Conservation (phyloP, 768 basidiomycete genomes). For the Kwoniella sp. region DNA sequence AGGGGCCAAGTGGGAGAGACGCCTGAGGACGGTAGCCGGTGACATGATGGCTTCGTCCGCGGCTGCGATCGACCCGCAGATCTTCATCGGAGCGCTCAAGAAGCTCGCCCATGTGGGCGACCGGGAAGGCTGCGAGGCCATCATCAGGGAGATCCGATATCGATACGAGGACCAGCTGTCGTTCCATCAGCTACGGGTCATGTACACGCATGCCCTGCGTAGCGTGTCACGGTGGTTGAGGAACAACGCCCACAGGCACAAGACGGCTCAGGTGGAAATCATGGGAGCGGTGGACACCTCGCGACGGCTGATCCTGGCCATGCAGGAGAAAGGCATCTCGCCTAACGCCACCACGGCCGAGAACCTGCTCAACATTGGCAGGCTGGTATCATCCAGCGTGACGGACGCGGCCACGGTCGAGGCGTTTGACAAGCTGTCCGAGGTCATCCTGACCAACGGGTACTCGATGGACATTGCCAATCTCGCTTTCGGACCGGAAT, state of each 20-base stretch:
- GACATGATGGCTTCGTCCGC: constrained; percentile 11
- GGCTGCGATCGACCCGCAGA: constrained; percentile 1
- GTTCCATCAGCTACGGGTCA: not conserved
- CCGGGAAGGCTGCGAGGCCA: constrained; percentile 12
- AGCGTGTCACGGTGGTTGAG: constrained; percentile 12
- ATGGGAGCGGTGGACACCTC: constrained; percentile 1
- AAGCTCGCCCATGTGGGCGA: constrained; percentile 12
- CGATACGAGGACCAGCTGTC: constrained; percentile 9
- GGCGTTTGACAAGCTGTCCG: constrained; percentile 10
- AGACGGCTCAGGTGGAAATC: constrained; percentile 3
- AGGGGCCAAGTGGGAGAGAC: constrained; percentile 15
- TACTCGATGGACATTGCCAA: constrained; percentile 5
- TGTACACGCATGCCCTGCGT: constrained; percentile 9
- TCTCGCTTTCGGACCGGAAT: not conserved
- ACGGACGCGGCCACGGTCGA: not conserved
- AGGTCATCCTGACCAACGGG: constrained; percentile 9
- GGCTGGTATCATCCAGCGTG: constrained; percentile 1
- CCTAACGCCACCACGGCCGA: constrained; percentile 13
- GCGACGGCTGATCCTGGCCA: constrained; percentile 2
- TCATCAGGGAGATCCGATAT: constrained; percentile 11
- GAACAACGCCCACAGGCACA: constrained; percentile 4
- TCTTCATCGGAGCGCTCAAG: constrained; percentile 2
- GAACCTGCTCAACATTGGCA: constrained; percentile 6
- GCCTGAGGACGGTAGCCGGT: constrained; percentile 9
- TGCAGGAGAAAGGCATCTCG: constrained; percentile 7